These are phyloP conservation scores for Infundibulicybe gibba DNA, from an alignment of 768 basidiomycete species.

Conservation along the genomic window DNA sequence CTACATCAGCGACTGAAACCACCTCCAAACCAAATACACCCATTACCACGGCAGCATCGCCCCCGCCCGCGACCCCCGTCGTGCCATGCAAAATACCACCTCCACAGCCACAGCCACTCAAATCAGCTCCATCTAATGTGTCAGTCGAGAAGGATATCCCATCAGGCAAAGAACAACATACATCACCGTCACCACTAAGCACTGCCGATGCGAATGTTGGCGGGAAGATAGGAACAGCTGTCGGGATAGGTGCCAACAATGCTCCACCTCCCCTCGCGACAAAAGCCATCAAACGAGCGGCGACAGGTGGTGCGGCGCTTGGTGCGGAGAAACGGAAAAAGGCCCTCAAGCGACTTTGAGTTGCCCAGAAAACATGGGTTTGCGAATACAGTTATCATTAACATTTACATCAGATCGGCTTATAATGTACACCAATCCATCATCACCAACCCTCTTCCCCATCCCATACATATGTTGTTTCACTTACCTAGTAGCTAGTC, in stretches of 20 bases:
- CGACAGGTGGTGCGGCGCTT: constrained; percentile 44
- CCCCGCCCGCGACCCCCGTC: constrained; percentile 36
- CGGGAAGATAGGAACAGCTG: constrained; percentile 26
- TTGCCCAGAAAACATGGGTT: neutral
- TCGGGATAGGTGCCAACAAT: constrained; percentile 29
- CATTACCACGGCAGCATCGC: constrained; percentile 14
- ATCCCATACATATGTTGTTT: too few species aligned
- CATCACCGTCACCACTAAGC: constrained; percentile 65
- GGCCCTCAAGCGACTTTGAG: constrained; percentile 74
- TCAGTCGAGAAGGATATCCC: constrained; percentile 33
- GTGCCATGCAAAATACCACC: constrained; percentile 18
- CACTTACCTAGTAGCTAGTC: too few species aligned
- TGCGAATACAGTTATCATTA: neutral
- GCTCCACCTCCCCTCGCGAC: constrained; percentile 32
- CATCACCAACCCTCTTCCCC: too few species aligned
- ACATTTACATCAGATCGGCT: too few species aligned
- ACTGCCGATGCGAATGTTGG: constrained; percentile 70
- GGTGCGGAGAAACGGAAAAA: constrained; percentile 86
- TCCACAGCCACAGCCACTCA: constrained; percentile 33
- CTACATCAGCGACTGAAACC: constrained; percentile 16
- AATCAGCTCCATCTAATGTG: constrained; percentile 28
- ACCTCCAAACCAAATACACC: constrained; percentile 12
- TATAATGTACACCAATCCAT: too few species aligned
- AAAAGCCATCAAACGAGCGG: constrained; percentile 70
- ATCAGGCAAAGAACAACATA: constrained; percentile 53